Conservation (phyloP, 164 flowering plant genomes). For the Platanus orientalis region DNA sequence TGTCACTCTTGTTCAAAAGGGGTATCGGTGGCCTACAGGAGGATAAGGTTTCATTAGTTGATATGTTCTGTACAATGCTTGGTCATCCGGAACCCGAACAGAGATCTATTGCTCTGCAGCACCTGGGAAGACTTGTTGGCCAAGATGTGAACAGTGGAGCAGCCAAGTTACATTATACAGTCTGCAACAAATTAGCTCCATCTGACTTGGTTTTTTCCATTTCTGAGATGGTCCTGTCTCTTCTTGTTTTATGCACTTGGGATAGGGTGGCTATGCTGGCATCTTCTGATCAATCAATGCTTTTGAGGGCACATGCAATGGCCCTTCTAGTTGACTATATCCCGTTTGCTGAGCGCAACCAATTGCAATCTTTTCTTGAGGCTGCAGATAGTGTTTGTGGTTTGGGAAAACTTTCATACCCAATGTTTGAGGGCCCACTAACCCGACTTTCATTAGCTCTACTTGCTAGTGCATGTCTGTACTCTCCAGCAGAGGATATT, state of each 20-base stretch:
- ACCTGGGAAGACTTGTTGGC: slow-evolving; percentile 57
- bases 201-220: slow-evolving; percentile 21
- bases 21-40: slow-evolving; percentile 36
- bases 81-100: slow-evolving; percentile 88
- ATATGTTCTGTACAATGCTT: slow-evolving; percentile 54
- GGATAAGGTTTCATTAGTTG: slow-evolving; percentile 42
- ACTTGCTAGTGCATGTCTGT: slow-evolving; percentile 64
- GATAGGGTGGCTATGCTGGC: slow-evolving; percentile 59
- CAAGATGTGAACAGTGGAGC: slow-evolving; percentile 36
- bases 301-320: slow-evolving; percentile 56
- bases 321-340: slow-evolving; percentile 53
- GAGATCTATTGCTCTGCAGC: slow-evolving; percentile 58
- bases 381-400: slow-evolving; percentile 53
- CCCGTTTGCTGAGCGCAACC: slow-evolving; percentile 51
- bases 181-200: slow-evolving; percentile 20
- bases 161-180: slow-evolving; percentile 14
- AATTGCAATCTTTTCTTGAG: slow-evolving; percentile 66
- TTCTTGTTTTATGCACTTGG: slow-evolving; percentile 70
- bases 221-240: slow-evolving; percentile 41
- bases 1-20: slow-evolving; percentile 49
- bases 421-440: slow-evolving; percentile 50
- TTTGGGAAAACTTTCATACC: slow-evolving; percentile 41
- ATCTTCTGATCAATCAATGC: slow-evolving; percentile 58
- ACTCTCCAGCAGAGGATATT: slow-evolving; percentile 68
- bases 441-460: slow-evolving; percentile 66